Percentiles rank a stretch among this genome's conserved stretches.
Conservation (phyloP, 768 basidiomycete genomes). For the Hebeloma cylindrosporum region DNA sequence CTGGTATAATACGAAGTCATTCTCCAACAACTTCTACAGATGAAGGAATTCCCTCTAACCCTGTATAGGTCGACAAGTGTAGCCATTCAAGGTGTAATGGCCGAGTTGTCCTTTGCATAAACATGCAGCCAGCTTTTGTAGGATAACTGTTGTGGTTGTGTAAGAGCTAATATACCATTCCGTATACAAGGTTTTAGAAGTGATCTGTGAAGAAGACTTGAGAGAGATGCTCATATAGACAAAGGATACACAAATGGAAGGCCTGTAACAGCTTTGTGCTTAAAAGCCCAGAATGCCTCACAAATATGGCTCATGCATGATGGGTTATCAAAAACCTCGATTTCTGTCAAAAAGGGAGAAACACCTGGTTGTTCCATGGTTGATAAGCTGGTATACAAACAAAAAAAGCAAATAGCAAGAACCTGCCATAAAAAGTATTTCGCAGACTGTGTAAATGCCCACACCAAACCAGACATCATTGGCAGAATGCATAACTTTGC, state of each 20-base stretch:
- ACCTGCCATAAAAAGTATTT: conserved; percentile 23
- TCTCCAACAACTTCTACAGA: not conserved
- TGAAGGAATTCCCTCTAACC: conserved; percentile 8
- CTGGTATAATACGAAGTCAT: not conserved
- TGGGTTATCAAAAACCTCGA: conserved; percentile 22
- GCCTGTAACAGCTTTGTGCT: conserved; percentile 4
- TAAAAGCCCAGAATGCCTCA: conserved; percentile 19
- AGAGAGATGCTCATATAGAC: not conserved
- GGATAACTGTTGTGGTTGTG: conserved; percentile 8
- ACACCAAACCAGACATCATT: conserved; percentile 17
- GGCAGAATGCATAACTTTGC: conserved; percentile 8
- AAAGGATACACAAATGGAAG: conserved; percentile 8
- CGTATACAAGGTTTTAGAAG: conserved; percentile 2
- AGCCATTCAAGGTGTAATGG: conserved; percentile 6
- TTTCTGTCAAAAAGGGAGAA: conserved; percentile 17
- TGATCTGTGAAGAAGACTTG: not conserved
- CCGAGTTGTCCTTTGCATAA: conserved; percentile 13
- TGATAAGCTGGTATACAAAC: not conserved
- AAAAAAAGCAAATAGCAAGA: not conserved
- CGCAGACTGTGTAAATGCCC: conserved; percentile 23
- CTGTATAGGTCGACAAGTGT: conserved; percentile 14
- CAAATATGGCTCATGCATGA: conserved; percentile 20
- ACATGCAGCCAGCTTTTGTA: conserved; percentile 25
- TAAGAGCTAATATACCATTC: conserved; percentile 13
- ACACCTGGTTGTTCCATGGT: too few species aligned